Conservation (phyloP, 2,329 filamentous ascomycete species). For the Fonsecaea monophora region DNA sequence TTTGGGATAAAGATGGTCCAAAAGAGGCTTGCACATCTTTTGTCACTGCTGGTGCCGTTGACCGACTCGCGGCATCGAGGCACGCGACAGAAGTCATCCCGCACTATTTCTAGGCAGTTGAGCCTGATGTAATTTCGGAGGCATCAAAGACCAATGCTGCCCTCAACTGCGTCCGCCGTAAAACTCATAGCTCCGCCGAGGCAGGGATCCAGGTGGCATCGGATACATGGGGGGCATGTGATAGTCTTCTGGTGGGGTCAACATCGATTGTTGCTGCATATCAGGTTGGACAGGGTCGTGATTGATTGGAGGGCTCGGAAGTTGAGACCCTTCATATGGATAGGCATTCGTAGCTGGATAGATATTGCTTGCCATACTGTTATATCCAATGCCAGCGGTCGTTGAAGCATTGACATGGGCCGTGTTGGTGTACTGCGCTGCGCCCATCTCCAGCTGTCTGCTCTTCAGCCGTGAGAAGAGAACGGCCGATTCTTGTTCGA, state of each 20-base stretch:
- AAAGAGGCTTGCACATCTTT: conserved; percentile 3
- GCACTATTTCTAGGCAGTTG: background rate
- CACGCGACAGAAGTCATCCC: conserved; percentile 25
- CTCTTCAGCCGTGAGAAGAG: conserved; percentile 37
- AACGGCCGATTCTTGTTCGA: conserved; percentile 40
- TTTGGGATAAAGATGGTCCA: background rate
- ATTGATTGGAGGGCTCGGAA: conserved; percentile 31
- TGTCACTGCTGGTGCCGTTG: background rate
- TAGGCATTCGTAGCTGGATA: conserved; percentile 19
- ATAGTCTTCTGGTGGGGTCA: conserved; percentile 34
- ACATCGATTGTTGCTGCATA: conserved; percentile 24
- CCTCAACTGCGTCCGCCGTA: conserved; percentile 27
- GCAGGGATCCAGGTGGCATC: conserved; percentile 34
- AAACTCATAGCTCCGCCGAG: conserved; percentile 39
- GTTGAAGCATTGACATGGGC: background rate
- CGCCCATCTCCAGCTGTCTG: conserved; percentile 27
- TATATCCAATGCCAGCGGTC: conserved; percentile 21
- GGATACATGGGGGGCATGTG: conserved; percentile 20
- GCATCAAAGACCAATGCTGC: background rate
- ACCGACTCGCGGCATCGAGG: background rate
- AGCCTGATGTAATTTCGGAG: conserved; percentile 1
- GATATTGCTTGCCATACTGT: conserved; percentile 2
- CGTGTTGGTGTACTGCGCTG: conserved; percentile 21
- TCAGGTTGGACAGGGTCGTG: conserved; percentile 21
- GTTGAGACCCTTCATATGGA: conserved; percentile 20